A percentile compares a stretch with the other conserved stretches of the same genome.
Evolutionary conservation across 495 filamentous ascomycete species (phyloP).

Genomic region (Annulohypoxylon stygium): DNA sequence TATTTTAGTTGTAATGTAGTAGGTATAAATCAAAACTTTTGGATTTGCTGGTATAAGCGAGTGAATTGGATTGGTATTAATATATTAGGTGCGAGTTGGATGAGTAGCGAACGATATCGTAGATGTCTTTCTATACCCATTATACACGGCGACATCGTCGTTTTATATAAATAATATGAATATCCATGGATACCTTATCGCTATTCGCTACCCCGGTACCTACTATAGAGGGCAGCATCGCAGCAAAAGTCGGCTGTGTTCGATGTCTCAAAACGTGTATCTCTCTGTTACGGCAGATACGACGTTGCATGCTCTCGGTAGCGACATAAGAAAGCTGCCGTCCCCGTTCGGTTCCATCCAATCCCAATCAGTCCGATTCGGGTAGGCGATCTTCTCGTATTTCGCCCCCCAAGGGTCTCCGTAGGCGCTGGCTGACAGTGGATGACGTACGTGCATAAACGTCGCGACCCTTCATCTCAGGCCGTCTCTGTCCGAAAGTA

Average conservation of each 20-base stretch:
- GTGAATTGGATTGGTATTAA: not conserved
- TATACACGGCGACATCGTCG: slow-evolving; percentile 12
- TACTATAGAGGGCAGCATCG: not conserved
- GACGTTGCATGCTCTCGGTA: slow-evolving; percentile 33
- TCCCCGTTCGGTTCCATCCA: not conserved
- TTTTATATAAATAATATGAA: not conserved
- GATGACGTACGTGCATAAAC: slow-evolving; percentile 38
- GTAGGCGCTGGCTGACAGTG: slow-evolving; percentile 16
- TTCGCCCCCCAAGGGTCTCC: slow-evolving; percentile 17
- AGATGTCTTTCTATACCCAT: not conserved
- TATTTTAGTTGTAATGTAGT: not conserved
- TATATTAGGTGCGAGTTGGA: not conserved
- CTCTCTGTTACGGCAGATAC: slow-evolving; percentile 20
- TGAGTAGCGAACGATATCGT: slow-evolving; percentile 1
- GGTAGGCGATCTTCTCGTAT: slow-evolving; percentile 45
- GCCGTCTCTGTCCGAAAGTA: slow-evolving; percentile 16
- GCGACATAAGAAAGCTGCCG: not conserved
- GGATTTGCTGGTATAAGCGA: not conserved
- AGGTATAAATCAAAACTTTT: not conserved
- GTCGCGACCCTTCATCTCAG: slow-evolving; percentile 28
- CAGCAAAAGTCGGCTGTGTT: slow-evolving; percentile 16
- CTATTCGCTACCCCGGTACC: not conserved
- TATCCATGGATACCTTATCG: not conserved
- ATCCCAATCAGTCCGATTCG: slow-evolving; percentile 7
- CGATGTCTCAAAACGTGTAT: slow-evolving; percentile 20